phyloP scores from a whole-genome alignment of 495 filamentous ascomycete genomes.

The Xylaria intraflava region DNA sequence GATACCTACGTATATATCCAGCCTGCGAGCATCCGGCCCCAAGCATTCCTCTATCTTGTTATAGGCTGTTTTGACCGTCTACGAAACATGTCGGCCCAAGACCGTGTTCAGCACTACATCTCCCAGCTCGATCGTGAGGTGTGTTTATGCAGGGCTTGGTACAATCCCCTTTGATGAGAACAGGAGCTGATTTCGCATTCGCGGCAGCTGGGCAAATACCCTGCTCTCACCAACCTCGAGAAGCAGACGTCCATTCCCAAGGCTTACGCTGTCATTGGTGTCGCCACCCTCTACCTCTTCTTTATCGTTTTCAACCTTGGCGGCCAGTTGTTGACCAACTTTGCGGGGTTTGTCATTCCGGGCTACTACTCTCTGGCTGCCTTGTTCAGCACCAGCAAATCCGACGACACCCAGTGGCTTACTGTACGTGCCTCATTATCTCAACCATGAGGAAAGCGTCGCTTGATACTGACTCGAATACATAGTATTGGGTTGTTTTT shows the following conservation, averaged over 20 bases:
- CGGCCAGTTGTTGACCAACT: slow-evolving; percentile 91
- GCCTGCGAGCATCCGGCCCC: slow-evolving; percentile 21
- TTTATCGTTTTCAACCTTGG: slow-evolving; percentile 99
- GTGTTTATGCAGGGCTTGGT: slow-evolving; percentile 28
- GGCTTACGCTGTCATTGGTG: slow-evolving; percentile 87
- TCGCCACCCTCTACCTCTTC: slow-evolving; percentile 88
- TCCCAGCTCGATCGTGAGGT: slow-evolving; percentile 97
- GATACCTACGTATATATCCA: background rate
- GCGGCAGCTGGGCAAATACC: slow-evolving; percentile 94
- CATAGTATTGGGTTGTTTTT: slow-evolving; percentile 95
- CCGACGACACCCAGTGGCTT: slow-evolving; percentile 88
- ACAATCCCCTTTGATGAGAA: background rate
- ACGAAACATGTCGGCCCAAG: slow-evolving; percentile 67
- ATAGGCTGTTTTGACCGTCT: slow-evolving; percentile 1
- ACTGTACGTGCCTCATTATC: slow-evolving; percentile 38
- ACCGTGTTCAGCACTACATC: slow-evolving; percentile 81
- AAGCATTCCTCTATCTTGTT: background rate
- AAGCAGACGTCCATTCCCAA: slow-evolving; percentile 91
- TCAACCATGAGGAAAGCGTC: background rate
- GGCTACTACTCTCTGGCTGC: slow-evolving; percentile 93
- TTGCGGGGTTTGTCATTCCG: slow-evolving; percentile 88
- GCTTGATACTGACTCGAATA: slow-evolving; percentile 7
- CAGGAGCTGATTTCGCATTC: slow-evolving; percentile 6
- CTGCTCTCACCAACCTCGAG: slow-evolving; percentile 90
- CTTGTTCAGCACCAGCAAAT: slow-evolving; percentile 71